phyloP scores from a whole-genome alignment of 2,329 filamentous ascomycete genomes.

The Arthrobotrys conoides region DNA sequence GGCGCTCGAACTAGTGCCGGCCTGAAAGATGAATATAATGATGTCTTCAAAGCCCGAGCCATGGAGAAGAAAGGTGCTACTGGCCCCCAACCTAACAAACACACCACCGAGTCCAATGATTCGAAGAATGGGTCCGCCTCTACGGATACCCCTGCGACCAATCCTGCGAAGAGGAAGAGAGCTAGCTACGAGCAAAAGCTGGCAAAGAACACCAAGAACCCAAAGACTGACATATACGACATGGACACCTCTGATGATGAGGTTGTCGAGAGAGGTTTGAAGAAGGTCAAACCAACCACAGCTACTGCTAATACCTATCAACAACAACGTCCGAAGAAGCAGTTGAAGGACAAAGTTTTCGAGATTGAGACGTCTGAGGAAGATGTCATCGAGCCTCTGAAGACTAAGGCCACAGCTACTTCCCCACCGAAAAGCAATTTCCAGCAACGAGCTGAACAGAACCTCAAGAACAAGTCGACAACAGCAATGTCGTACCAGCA shows the following conservation, averaged over 20 bases:
- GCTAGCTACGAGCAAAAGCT: slow-evolving; percentile 5
- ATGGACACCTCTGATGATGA: slow-evolving; percentile 5
- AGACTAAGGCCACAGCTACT: slow-evolving; percentile 10
- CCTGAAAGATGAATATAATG: slow-evolving; percentile 56
- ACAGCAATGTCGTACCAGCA: not conserved
- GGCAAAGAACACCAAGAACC: not conserved
- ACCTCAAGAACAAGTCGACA: not conserved
- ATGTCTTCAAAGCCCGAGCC: slow-evolving; percentile 55
- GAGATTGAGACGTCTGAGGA: slow-evolving; percentile 49
- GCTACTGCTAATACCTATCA: not conserved
- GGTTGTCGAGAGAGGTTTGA: slow-evolving; percentile 6
- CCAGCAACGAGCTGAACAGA: slow-evolving; percentile 2
- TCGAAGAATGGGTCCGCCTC: slow-evolving; percentile 1
- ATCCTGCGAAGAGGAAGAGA: slow-evolving; percentile 4
- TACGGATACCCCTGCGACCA: not conserved
- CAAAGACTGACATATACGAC: slow-evolving; percentile 8
- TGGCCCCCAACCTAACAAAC: not conserved
- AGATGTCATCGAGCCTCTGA: slow-evolving; percentile 23
- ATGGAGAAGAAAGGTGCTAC: slow-evolving; percentile 46
- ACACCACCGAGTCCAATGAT: slow-evolving; percentile 24
- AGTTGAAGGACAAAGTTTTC: slow-evolving; percentile 30
- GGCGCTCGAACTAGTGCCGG: slow-evolving; percentile 45
- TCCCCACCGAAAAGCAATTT: not conserved
- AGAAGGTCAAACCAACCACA: not conserved
- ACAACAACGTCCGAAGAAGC: slow-evolving; percentile 30